Conservation (phyloP, 2,329 filamentous ascomycete species). For the Aspergillus proliferans region DNA sequence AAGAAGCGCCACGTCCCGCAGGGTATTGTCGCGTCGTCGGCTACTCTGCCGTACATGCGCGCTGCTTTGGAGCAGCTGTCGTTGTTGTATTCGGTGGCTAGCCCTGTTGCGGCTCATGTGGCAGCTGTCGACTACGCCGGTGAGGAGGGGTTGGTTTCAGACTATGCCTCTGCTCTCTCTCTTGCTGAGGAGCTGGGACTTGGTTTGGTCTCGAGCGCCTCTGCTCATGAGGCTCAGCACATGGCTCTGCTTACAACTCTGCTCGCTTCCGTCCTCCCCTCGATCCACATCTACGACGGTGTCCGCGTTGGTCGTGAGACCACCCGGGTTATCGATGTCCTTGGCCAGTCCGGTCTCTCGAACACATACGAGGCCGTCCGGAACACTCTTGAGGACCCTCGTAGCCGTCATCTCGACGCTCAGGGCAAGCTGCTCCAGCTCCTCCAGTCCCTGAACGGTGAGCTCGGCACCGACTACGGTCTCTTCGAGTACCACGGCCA, state of each 20-base stretch:
- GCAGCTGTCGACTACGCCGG: constrained; percentile 80
- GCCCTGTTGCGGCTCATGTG: constrained; percentile 86
- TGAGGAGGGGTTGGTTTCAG: constrained; percentile 68
- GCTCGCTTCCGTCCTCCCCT: constrained; percentile 70
- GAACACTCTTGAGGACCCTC: constrained; percentile 55
- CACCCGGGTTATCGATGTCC: constrained; percentile 71
- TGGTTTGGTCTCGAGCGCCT: constrained; percentile 76
- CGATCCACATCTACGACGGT: constrained; percentile 82
- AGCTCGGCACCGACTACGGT: constrained; percentile 88
- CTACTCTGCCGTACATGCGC: constrained; percentile 73
- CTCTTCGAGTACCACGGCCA: constrained; percentile 94
- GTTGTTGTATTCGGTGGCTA: constrained; percentile 83
- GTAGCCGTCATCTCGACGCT: constrained; percentile 63
- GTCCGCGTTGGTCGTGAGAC: constrained; percentile 77
- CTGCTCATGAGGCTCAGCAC: constrained; percentile 87
- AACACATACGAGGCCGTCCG: constrained; percentile 63
- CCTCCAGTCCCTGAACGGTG: constrained; percentile 71
- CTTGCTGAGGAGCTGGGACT: constrained; percentile 86
- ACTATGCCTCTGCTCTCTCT: constrained; percentile 75
- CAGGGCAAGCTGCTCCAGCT: constrained; percentile 67
- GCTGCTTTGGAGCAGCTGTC: constrained; percentile 85
- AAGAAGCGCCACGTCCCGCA: constrained; percentile 88
- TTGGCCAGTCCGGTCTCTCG: constrained; percentile 65
- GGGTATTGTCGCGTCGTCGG: constrained; percentile 78
- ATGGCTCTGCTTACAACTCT: constrained; percentile 86